Conservation (phyloP, 164 flowering plant species). For the Pachysandra terminalis region DNA sequence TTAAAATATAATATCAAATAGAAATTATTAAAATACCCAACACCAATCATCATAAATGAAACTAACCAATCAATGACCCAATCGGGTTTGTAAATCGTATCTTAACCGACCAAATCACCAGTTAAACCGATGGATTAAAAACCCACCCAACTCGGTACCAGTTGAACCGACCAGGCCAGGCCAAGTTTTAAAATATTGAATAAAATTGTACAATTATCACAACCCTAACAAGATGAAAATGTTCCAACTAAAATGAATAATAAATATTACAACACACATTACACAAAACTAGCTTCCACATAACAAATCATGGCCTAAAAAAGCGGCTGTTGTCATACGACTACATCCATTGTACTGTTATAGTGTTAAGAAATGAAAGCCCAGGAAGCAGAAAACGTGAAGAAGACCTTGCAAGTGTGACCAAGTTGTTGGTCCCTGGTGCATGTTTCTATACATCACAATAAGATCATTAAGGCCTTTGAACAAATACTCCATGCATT, state of each 20-base stretch:
- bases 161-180: no score
- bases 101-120: no score
- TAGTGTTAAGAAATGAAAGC: neutral
- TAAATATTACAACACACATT: neutral
- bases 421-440: neutral
- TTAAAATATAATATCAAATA: no score
- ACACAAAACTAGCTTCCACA: neutral
- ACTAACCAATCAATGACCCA: no score
- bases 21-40: no score
- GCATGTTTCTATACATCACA: neutral
- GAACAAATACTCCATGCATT: neutral
- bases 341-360: neutral
- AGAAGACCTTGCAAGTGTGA: neutral
- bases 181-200: no score
- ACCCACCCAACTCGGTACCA: no score
- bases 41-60: no score
- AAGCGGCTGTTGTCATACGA: conserved; percentile 1
- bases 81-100: no score
- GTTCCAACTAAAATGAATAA: conserved; percentile 3
- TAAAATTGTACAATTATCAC: no score
- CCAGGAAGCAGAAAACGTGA: neutral
- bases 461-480: neutral
- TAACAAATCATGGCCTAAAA: conserved; percentile 5
- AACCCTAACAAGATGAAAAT: no score
- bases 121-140: no score